phyloP scores from a whole-genome alignment of 2,329 filamentous ascomycete species.

The Talaromyces sp. region DNA sequence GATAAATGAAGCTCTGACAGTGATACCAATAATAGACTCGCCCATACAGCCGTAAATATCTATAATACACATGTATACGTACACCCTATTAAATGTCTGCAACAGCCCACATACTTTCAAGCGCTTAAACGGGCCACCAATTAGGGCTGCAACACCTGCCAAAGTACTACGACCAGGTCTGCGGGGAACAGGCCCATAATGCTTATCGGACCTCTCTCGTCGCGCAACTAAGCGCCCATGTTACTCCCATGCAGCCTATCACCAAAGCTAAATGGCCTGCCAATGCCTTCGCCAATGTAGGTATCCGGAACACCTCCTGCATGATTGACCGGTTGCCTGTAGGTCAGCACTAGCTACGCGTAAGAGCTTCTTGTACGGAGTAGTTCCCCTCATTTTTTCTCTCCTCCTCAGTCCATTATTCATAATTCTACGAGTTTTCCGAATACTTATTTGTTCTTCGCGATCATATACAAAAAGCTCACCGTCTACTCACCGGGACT shows the following conservation, averaged over 20 bases:
- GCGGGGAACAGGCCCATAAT: not conserved
- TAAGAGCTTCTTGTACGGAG: not conserved
- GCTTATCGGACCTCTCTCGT: constrained; percentile 15
- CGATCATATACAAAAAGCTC: not conserved
- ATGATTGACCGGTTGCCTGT: not conserved
- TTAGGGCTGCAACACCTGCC: not conserved
- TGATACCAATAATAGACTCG: not conserved
- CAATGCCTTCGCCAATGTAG: constrained; percentile 2
- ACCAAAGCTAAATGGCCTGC: constrained; percentile 2
- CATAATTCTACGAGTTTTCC: not conserved
- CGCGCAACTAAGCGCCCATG: constrained; percentile 15
- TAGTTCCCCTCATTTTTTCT: not conserved
- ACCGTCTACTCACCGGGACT: not conserved
- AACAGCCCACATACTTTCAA: constrained; percentile 1
- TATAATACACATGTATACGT: too few relatives aligned
- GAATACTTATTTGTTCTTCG: not conserved
- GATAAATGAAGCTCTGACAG: not conserved
- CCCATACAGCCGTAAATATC: not conserved
- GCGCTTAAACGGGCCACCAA: not conserved
- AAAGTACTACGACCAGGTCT: not conserved
- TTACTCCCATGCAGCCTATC: constrained; percentile 1
- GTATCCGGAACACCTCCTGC: not conserved
- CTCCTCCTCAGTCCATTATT: not conserved
- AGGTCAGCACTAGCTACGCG: not conserved
- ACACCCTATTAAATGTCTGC: not conserved